Percentiles rank a stretch among this genome's conserved stretches.
phyloP scores from a whole-genome alignment of 208 protist genomes.

The Wallacemonas sp. region DNA sequence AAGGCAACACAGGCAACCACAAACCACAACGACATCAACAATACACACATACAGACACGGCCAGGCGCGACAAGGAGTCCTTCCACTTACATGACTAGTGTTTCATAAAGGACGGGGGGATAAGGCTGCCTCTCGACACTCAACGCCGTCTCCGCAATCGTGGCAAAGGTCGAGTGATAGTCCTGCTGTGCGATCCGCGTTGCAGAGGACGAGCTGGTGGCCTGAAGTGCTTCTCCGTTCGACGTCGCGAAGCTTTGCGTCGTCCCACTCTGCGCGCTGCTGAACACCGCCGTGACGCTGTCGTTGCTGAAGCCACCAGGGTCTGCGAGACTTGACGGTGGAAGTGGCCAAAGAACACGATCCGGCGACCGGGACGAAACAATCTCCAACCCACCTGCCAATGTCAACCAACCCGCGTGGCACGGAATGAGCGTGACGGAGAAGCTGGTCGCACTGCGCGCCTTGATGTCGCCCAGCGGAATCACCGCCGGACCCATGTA shows the following conservation, averaged over 20 bases:
- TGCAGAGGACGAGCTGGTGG: neutral
- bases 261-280: constrained; percentile 1
- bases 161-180: neutral
- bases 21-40: neutral
- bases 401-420: constrained; percentile 47
- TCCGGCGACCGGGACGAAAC: constrained; percentile 36
- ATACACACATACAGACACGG: constrained; percentile 1
- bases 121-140: constrained; percentile 20
- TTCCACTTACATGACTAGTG: constrained; percentile 45
- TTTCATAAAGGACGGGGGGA: constrained; percentile 39
- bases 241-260: too few relatives aligned
- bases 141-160: constrained; percentile 19
- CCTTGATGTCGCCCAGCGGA: constrained; percentile 38
- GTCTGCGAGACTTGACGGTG: neutral
- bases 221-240: constrained; percentile 14
- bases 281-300: neutral
- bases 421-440: constrained; percentile 65
- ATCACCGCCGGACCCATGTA: constrained; percentile 64
- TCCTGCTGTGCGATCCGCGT: constrained; percentile 1
- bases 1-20: too few relatives aligned
- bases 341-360: constrained; percentile 51
- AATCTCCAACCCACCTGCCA: constrained; percentile 52
- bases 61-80: too few relatives aligned
- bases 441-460: constrained; percentile 28
- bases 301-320: neutral